phyloP scores from a whole-genome alignment of 345 rosid genomes.

The thale cress (Arabidopsis thaliana) region TAIR10.1 NC_003074.8:1802501-1803000 shows the following conservation, averaged over 20 bases:
- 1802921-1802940: constrained; percentile 98
- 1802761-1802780: constrained; percentile 69
- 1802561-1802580: constrained; percentile 38
- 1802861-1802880: constrained; percentile 52
- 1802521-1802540: constrained; percentile 73
- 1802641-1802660: constrained; percentile 63
- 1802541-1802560: constrained; percentile 50
- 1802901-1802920: constrained; percentile 63
- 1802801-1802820: constrained; percentile 79
- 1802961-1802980: constrained; percentile 85
- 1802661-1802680: constrained; percentile 66
- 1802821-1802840: constrained; percentile 78
- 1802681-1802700: constrained; percentile 39
- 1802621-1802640: constrained; percentile 47
- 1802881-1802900: constrained; percentile 63
- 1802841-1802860: constrained; percentile 82
- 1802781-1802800: constrained; percentile 97
- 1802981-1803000: constrained; percentile 96
- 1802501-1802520: constrained; percentile 89
- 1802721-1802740: constrained; percentile 45
- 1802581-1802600: constrained; percentile 54
- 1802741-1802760: constrained; percentile 57
- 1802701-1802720: constrained; percentile 52
- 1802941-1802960: constrained; percentile 91
- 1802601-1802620: constrained; percentile 44